Conservation (phyloP, 2,329 filamentous ascomycete genomes). For the Lachnellula cervina region DNA sequence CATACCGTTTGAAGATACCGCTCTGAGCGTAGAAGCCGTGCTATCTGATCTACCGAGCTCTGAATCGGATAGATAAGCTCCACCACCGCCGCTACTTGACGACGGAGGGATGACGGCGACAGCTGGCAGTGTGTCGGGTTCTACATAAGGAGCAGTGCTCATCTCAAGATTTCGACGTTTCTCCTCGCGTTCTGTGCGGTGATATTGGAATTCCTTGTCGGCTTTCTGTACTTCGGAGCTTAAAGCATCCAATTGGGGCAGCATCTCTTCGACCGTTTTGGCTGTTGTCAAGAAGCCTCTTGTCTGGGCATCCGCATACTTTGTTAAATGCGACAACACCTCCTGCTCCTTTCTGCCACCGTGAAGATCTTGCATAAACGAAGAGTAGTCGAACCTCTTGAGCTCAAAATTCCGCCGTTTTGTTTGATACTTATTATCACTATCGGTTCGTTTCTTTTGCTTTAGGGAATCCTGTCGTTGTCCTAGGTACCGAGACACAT, state of each 20-base stretch:
- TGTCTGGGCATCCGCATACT: slow-evolving; percentile 87
- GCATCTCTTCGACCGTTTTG: slow-evolving; percentile 79
- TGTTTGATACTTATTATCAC: slow-evolving; percentile 91
- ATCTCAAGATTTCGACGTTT: slow-evolving; percentile 88
- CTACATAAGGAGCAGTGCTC: slow-evolving; percentile 68
- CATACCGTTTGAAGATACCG: slow-evolving; percentile 41
- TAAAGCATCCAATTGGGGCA: slow-evolving; percentile 86
- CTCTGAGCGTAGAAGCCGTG: slow-evolving; percentile 62
- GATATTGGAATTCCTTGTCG: slow-evolving; percentile 95
- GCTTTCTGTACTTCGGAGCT: slow-evolving; percentile 85
- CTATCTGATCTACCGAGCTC: slow-evolving; percentile 71
- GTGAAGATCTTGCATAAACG: slow-evolving; percentile 98
- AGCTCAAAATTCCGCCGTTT: slow-evolving; percentile 94
- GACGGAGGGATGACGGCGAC: slow-evolving; percentile 32
- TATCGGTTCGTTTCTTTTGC: slow-evolving; percentile 92
- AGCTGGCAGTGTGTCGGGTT: slow-evolving; percentile 56
- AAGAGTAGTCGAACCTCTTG: slow-evolving; percentile 97
- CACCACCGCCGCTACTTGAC: slow-evolving; percentile 25
- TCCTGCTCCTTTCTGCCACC: slow-evolving; percentile 98
- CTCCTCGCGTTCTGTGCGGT: slow-evolving; percentile 91
- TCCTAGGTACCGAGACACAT: slow-evolving; percentile 91
- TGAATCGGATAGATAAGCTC: slow-evolving; percentile 53
- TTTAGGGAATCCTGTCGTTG: slow-evolving; percentile 94
- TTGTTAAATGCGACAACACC: slow-evolving; percentile 88
- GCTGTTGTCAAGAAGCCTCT: slow-evolving; percentile 75